phyloP scores from a whole-genome alignment of 2,329 filamentous ascomycete species.

The Trichoderma hamatum region DNA sequence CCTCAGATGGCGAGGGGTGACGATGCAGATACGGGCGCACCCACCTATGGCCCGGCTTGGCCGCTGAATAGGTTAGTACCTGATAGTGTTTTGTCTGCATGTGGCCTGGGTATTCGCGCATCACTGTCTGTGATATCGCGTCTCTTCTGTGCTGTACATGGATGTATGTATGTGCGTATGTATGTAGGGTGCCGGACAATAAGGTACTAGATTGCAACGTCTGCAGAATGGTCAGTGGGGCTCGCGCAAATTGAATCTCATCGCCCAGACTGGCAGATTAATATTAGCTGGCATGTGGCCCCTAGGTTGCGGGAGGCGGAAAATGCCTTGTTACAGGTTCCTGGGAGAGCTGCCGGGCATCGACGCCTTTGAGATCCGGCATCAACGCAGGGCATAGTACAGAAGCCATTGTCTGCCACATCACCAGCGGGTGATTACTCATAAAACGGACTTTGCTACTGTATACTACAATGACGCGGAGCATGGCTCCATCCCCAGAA shows the following conservation, averaged over 20 bases:
- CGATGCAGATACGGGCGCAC: background rate
- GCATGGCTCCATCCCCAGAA: background rate
- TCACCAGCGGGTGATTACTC: background rate
- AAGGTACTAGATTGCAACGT: background rate
- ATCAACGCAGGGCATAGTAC: constrained; percentile 14
- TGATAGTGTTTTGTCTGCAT: background rate
- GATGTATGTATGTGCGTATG: background rate
- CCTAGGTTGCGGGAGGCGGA: constrained; percentile 3
- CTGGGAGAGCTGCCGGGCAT: constrained; percentile 16
- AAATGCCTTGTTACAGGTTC: constrained; percentile 10
- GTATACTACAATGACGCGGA: background rate
- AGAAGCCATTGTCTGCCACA: constrained; percentile 1
- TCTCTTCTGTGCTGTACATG: background rate
- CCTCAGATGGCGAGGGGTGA: background rate
- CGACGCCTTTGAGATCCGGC: constrained; percentile 22
- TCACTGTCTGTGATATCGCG: background rate
- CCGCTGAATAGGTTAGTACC: background rate
- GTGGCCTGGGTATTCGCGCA: background rate
- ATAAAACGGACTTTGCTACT: background rate
- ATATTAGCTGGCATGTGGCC: constrained; percentile 10
- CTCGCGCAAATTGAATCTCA: background rate
- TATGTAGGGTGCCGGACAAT: background rate
- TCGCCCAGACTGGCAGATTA: background rate
- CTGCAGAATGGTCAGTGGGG: background rate
- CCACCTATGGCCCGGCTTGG: background rate